Evolutionary conservation across 345 rosid genomes (phyloP), one percentile per base, ranked within the genome.

Genomic region (Geranium brycei): DNA sequence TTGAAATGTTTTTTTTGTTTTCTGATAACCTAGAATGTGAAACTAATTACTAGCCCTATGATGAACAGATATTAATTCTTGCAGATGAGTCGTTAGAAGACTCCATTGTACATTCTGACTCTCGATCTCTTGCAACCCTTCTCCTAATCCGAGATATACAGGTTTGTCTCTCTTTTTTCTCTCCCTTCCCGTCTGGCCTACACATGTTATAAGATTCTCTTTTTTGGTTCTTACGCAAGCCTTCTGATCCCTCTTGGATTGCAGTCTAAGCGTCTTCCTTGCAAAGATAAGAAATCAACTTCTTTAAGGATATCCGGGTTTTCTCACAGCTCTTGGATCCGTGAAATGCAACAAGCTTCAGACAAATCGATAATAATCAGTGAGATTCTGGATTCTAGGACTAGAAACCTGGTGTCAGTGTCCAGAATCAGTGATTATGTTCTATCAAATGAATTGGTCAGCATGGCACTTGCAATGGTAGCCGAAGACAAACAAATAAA

Each of bases 401-500:
- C 98, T 62, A 85, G 92, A 76, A 91, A 88, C 75, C 81, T 88
- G 70, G 96, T 89, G 31, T 87, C 96, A 8, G 96, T 91, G 18
- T 91, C 95, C 47, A 84, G 90, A 79, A 91, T 91, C 78, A 88
- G 98, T 60, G 96, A 88, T 72, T 91, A 88, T 69, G 92, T 91
- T 57, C 81, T 91, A 51, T 91, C 96, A 16, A 87, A 91, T 73
- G 95, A 87, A 75, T 75, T 91, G 62, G 96, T 88, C 60, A 88
- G 98, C 72, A 91, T 91, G 95, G 98, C 96, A 59, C 80, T 91
- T 17, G 98, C 96, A 7, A 88, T 87, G 96, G 98, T 91, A 12
- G 95, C 96, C 17, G 95, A 88, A 66, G 95, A 91, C 83, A 87
- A 87, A 74, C 96, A 91, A 79, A 91, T 91, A 62, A 88, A 91